phyloP scores from a whole-genome alignment of 2,329 filamentous ascomycete species.

The Ascochyta viciae-villosae region DNA sequence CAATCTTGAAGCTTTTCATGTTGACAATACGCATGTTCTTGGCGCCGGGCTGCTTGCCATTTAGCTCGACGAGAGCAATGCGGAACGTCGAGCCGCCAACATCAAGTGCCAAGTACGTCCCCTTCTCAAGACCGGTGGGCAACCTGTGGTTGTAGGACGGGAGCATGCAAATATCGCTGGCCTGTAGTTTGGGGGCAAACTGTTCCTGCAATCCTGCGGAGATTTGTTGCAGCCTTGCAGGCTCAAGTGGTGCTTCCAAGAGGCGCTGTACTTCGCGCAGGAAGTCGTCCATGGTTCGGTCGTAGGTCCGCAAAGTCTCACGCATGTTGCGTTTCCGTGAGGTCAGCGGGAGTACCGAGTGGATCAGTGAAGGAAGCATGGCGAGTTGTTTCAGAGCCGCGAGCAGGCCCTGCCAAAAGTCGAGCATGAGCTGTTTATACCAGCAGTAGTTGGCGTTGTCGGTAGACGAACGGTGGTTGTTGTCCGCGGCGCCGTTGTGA shows the following conservation, averaged over 20 bases:
- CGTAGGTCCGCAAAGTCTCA: slow-evolving; percentile 50
- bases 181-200: slow-evolving; percentile 61
- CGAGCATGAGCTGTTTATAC: slow-evolving; percentile 48
- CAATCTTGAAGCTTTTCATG: slow-evolving; percentile 63
- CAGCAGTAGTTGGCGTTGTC: slow-evolving; percentile 31
- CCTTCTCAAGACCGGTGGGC: slow-evolving; percentile 65
- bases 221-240: slow-evolving; percentile 52
- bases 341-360: slow-evolving; percentile 46
- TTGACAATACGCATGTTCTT: slow-evolving; percentile 62
- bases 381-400: slow-evolving; percentile 48
- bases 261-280: slow-evolving; percentile 52
- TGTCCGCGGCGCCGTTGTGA: slow-evolving; percentile 29
- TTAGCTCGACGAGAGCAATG: slow-evolving; percentile 65
- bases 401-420: slow-evolving; percentile 50
- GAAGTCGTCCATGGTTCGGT: slow-evolving; percentile 58
- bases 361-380: slow-evolving; percentile 51
- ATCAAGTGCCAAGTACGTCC: slow-evolving; percentile 68
- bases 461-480: slow-evolving; percentile 28
- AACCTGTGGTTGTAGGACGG: slow-evolving; percentile 69
- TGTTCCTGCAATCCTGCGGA: slow-evolving; percentile 57
- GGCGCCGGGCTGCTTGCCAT: slow-evolving; percentile 54
- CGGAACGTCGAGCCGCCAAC: slow-evolving; percentile 72
- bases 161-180: slow-evolving; percentile 68
- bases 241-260: slow-evolving; percentile 54
- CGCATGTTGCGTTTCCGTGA: slow-evolving; percentile 41